phyloP scores from a whole-genome alignment of 2,329 filamentous ascomycete genomes.

The Colletotrichum graminicola region DNA sequence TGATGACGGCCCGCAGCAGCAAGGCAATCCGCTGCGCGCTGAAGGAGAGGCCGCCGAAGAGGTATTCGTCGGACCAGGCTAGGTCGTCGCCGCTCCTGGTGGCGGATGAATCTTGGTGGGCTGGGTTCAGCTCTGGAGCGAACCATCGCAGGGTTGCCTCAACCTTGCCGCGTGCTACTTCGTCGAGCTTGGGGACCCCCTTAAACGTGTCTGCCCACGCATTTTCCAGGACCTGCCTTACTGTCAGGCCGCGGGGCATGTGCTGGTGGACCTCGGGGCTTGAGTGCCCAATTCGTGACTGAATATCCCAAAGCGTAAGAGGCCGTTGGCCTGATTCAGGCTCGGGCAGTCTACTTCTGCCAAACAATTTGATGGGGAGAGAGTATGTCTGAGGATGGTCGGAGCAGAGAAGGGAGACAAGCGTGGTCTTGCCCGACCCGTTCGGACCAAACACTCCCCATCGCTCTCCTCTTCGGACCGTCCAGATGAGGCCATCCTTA shows the following conservation, averaged over 20 bases:
- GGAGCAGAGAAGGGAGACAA: slow-evolving; percentile 91
- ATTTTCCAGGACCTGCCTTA: slow-evolving; percentile 82
- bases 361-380: slow-evolving; percentile 87
- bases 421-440: slow-evolving; percentile 94
- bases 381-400: slow-evolving; percentile 97
- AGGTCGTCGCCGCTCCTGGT: slow-evolving; percentile 48
- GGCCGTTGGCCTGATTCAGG: slow-evolving; percentile 74
- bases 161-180: slow-evolving; percentile 69
- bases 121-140: slow-evolving; percentile 78
- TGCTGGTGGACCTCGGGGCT: slow-evolving; percentile 95
- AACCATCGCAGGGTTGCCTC: slow-evolving; percentile 83
- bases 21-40: slow-evolving; percentile 86
- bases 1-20: slow-evolving; percentile 85
- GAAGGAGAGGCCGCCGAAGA: slow-evolving; percentile 83
- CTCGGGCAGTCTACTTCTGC: slow-evolving; percentile 81
- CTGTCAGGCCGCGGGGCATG: slow-evolving; percentile 82
- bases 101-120: slow-evolving; percentile 46
- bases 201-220: slow-evolving; percentile 93
- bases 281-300: slow-evolving; percentile 89
- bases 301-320: slow-evolving; percentile 93
- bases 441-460: slow-evolving; percentile 97
- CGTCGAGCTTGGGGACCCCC: slow-evolving; percentile 73
- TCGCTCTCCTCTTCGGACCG: slow-evolving; percentile 82
- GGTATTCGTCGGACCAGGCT: slow-evolving; percentile 74
- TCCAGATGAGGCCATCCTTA: slow-evolving; percentile 81